Percentiles rank a stretch among this genome's conserved stretches.
Evolutionary conservation across 805 yeast genomes (phyloP).

Genomic region (Nakazawaea anatomiae): DNA sequence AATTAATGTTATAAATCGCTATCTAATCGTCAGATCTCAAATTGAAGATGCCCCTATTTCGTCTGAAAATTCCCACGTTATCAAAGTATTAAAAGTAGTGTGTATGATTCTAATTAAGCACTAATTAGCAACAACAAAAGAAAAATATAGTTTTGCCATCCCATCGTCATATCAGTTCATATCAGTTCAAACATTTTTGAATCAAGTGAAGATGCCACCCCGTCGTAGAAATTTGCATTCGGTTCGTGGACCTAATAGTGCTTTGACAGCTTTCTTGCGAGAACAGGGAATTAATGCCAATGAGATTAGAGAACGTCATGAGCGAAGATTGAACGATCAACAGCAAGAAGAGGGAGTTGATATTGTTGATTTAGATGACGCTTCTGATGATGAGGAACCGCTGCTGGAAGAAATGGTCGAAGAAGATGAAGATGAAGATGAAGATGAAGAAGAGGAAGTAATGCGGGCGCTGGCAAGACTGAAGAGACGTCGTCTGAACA

Average conservation of each 20-base stretch:
- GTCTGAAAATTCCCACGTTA: too few species aligned
- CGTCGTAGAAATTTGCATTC: conserved; percentile 9
- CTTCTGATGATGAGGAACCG: not conserved
- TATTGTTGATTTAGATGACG: not conserved
- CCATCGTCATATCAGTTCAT: too few species aligned
- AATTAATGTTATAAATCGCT: too few species aligned
- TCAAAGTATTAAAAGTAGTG: too few species aligned
- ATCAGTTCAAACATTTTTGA: not conserved
- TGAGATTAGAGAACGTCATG: conserved; percentile 48
- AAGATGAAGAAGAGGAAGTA: conserved; percentile 15
- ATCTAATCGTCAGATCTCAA: too few species aligned
- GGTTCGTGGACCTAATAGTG: conserved; percentile 68
- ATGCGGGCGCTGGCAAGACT: conserved; percentile 31
- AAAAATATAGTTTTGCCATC: too few species aligned
- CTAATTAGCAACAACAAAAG: too few species aligned
- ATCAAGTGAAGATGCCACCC: conserved; percentile 5
- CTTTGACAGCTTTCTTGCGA: conserved; percentile 80
- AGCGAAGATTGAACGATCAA: conserved; percentile 29
- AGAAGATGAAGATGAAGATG: conserved; percentile 17
- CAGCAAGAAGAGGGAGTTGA: conserved; percentile 14
- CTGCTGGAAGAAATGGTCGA: conserved; percentile 10
- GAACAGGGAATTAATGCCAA: conserved; percentile 88
- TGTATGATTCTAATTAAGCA: too few species aligned
- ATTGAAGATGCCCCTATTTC: too few species aligned
- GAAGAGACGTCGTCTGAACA: conserved; percentile 28